Conservation (phyloP, 768 basidiomycete species). For the Tulasnella sp. region DNA sequence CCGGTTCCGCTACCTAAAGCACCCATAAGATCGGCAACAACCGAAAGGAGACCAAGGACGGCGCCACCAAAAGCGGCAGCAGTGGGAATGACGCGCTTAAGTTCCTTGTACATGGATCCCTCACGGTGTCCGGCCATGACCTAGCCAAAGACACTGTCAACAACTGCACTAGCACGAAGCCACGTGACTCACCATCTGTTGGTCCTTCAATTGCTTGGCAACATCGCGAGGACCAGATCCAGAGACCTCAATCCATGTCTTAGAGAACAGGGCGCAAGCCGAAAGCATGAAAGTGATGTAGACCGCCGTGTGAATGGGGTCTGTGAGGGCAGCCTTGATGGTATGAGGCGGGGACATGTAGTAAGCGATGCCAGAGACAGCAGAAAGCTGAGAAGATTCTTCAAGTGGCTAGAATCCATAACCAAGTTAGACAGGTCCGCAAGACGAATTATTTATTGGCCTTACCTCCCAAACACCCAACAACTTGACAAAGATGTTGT, state of each 20-base stretch:
- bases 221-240: slow-evolving; percentile 92
- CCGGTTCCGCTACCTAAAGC: slow-evolving; percentile 92
- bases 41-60: slow-evolving; percentile 83
- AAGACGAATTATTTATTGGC: no score
- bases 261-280: slow-evolving; percentile 94
- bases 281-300: slow-evolving; percentile 88
- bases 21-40: slow-evolving; percentile 87
- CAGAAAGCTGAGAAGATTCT: slow-evolving; percentile 83
- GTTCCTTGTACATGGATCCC: slow-evolving; percentile 97
- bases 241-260: slow-evolving; percentile 99
- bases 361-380: slow-evolving; percentile 85
- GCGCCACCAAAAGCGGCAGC: slow-evolving; percentile 96
- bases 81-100: slow-evolving; percentile 95
- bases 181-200: no score
- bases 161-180: slow-evolving; percentile 38
- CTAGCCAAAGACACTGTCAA: no score
- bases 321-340: slow-evolving; percentile 70
- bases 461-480: slow-evolving; percentile 93
- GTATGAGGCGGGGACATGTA: slow-evolving; percentile 99
- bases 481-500: slow-evolving; percentile 77
- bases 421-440: no score
- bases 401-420: slow-evolving; percentile 58
- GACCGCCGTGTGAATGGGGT: slow-evolving; percentile 85
- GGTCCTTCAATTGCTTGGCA: slow-evolving; percentile 96
- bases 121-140: slow-evolving; percentile 74